Conservation (phyloP, 2,329 filamentous ascomycete species). For the Diaporthe vaccinii region DNA sequence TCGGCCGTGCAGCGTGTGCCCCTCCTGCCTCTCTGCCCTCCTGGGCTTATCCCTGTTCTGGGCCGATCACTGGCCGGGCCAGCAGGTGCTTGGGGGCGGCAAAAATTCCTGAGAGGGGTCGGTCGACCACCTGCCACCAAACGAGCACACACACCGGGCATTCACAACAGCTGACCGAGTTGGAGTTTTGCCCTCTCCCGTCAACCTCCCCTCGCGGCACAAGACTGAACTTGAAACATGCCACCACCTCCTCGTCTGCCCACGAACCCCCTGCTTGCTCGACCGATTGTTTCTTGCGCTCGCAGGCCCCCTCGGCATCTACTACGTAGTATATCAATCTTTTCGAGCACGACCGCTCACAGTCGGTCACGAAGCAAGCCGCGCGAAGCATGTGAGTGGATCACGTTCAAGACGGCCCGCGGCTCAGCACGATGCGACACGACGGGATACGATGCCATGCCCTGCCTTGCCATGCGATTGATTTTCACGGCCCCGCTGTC, state of each 20-base stretch:
- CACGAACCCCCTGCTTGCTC: conserved; percentile 6
- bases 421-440: conserved; percentile 9
- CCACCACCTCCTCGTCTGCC: background rate
- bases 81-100: conserved; percentile 22
- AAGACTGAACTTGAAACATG: conserved; percentile 29
- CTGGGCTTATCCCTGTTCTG: conserved; percentile 20
- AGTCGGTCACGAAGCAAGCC: background rate
- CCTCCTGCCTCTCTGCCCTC: background rate
- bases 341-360: background rate
- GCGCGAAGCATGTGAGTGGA: conserved; percentile 17
- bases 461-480: conserved; percentile 23
- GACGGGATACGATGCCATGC: conserved; percentile 6
- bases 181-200: conserved; percentile 19
- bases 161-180: conserved; percentile 5
- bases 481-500: conserved; percentile 27
- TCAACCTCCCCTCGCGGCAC: conserved; percentile 15
- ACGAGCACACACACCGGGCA: background rate
- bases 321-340: background rate
- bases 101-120: conserved; percentile 24
- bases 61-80: conserved; percentile 15
- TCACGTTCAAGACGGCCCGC: conserved; percentile 11
- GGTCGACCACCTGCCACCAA: background rate
- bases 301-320: background rate
- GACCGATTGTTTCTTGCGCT: conserved; percentile 17
- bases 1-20: background rate